Conservation (phyloP, 2,329 filamentous ascomycete species). For the Penicillium sp. region DNA sequence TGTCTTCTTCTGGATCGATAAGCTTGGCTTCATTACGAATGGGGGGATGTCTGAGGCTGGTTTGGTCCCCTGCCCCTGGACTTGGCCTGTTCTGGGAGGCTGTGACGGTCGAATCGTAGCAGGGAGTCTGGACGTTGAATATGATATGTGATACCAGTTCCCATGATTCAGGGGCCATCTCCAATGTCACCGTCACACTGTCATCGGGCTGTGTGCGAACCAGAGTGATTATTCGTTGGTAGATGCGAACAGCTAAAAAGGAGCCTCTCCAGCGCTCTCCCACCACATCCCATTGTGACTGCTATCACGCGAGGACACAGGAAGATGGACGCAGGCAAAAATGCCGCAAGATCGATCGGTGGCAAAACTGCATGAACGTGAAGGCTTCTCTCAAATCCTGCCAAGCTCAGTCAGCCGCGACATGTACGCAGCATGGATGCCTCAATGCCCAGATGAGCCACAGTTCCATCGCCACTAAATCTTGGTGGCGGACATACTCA, state of each 20-base stretch:
- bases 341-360: slow-evolving; percentile 4
- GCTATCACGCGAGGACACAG: too few species aligned
- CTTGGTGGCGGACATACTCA: slow-evolving; percentile 9
- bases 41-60: slow-evolving; percentile 2
- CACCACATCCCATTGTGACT: too few species aligned
- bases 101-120: slow-evolving; percentile 10
- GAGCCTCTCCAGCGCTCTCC: too few species aligned
- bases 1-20: slow-evolving; percentile 7
- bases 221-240: neutral
- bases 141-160: slow-evolving; percentile 4
- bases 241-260: too few species aligned
- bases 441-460: slow-evolving; percentile 12
- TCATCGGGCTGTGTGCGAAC: too few species aligned
- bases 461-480: slow-evolving; percentile 13
- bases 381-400: too few species aligned
- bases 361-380: slow-evolving; percentile 8
- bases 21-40: slow-evolving; percentile 5
- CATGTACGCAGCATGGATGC: slow-evolving; percentile 11
- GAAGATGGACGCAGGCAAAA: too few species aligned
- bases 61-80: neutral
- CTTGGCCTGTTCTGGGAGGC: neutral
- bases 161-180: neutral
- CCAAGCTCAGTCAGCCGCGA: slow-evolving; percentile 3
- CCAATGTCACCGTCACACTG: too few species aligned
- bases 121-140: slow-evolving; percentile 8